Percentiles rank a stretch among this genome's conserved stretches.
Evolutionary conservation across 352 stramenopile genomes (phyloP).

Genomic region (Pelagophyceae sp.): DNA sequence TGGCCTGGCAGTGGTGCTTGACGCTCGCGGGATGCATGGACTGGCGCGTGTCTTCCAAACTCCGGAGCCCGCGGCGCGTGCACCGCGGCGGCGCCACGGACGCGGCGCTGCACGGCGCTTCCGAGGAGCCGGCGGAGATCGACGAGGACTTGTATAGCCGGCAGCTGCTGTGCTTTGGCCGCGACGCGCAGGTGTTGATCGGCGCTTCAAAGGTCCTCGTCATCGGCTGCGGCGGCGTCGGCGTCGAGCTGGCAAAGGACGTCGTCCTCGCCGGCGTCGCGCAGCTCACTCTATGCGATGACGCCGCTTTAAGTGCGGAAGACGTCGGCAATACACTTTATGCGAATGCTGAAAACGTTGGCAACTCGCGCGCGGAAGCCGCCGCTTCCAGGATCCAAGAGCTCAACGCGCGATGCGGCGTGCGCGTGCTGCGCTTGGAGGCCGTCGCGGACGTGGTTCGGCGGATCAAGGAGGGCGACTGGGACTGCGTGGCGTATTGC

Average conservation of each 20-base stretch:
- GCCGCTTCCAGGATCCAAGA: neutral
- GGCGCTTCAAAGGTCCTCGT: constrained; percentile 26
- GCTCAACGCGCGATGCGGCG: neutral
- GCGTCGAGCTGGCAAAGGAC: constrained; percentile 76
- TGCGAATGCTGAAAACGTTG: neutral
- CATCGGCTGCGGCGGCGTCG: constrained; percentile 50
- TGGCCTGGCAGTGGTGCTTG: too few species aligned
- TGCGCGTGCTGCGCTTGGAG: neutral
- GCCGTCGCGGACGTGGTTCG: neutral
- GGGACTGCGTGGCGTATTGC: neutral
- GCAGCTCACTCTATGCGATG: constrained; percentile 46
- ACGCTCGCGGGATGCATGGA: too few species aligned
- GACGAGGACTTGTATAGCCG: constrained; percentile 15
- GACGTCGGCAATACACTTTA: constrained; percentile 73
- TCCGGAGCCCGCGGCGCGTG: too few species aligned
- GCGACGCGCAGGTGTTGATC: constrained; percentile 5
- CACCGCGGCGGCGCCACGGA: too few species aligned
- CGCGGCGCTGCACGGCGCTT: neutral
- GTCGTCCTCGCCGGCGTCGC: constrained; percentile 67
- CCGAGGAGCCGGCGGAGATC: constrained; percentile 30
- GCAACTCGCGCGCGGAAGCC: neutral
- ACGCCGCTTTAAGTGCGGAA: constrained; percentile 53
- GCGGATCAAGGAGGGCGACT: neutral
- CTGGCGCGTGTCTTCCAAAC: too few species aligned
- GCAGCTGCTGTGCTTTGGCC: constrained; percentile 13